Conservation (phyloP, 2,329 filamentous ascomycete species). For the Neofusicoccum laricinum region DNA sequence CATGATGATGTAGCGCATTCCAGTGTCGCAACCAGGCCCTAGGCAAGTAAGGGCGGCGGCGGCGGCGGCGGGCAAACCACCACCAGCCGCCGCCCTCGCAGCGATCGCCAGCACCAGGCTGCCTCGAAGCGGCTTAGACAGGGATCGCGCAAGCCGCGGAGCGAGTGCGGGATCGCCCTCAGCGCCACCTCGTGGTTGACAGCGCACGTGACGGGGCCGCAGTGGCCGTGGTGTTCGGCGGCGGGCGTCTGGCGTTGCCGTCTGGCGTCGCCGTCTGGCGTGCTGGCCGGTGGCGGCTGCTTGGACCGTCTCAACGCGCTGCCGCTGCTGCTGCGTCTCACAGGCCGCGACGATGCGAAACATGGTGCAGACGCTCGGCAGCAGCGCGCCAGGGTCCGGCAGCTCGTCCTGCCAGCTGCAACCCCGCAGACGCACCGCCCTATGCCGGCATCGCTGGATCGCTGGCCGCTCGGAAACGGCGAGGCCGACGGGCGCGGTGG, state of each 20-base stretch:
- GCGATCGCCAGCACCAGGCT: neutral
- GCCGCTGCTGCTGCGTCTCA: neutral
- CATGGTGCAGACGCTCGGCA: neutral
- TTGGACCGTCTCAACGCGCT: neutral
- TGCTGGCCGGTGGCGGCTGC: neutral
- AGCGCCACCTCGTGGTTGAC: slow-evolving; percentile 7
- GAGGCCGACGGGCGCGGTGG: neutral
- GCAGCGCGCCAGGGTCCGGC: neutral
- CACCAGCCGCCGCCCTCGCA: neutral
- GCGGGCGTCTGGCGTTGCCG: neutral
- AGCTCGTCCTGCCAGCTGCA: neutral
- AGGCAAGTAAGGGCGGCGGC: neutral
- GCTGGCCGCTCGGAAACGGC: neutral
- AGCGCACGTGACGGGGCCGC: neutral
- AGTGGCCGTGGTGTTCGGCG: neutral
- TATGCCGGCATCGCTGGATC: neutral
- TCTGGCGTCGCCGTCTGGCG: too few species aligned
- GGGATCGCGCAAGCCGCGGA: neutral
- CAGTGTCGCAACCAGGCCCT: neutral
- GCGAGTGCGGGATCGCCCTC: slow-evolving; percentile 9
- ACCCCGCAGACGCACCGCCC: neutral
- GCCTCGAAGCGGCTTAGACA: neutral
- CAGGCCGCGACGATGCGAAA: slow-evolving; percentile 1
- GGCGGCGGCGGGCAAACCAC: neutral
- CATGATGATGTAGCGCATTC: slow-evolving; percentile 10